Evolutionary conservation across 106 monocot genomes (phyloP).

Genomic region (Dendrobium huoshanense): DNA sequence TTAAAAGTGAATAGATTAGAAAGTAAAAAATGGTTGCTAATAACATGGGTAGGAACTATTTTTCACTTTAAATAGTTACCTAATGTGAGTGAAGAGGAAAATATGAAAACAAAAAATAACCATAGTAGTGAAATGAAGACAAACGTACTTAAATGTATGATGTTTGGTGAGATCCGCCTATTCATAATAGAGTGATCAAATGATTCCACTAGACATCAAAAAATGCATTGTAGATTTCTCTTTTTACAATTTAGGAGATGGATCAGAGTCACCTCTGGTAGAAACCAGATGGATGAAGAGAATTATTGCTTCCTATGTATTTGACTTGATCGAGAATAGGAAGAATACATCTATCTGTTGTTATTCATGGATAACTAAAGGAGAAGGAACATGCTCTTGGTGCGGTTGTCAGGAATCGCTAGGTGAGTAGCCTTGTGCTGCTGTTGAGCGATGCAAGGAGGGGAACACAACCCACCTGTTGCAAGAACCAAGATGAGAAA

Average conservation of each 20-base stretch:
- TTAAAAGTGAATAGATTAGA: too few species aligned
- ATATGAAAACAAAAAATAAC: background rate
- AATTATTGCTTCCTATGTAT: background rate
- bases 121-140: background rate
- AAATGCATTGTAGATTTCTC: background rate
- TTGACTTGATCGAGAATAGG: background rate
- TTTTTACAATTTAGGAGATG: background rate
- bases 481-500: background rate
- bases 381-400: too few species aligned
- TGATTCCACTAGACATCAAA: background rate
- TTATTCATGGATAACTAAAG: too few species aligned
- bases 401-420: too few species aligned
- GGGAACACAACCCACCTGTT: background rate
- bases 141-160: background rate
- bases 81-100: background rate
- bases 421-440: background rate
- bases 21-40: too few species aligned
- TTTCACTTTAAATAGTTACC: too few species aligned
- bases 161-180: background rate
- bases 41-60: too few species aligned
- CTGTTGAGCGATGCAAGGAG: background rate
- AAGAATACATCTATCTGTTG: too few species aligned
- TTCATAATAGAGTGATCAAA: background rate
- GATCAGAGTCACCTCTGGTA: background rate
- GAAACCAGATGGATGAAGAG: background rate